A percentile compares a stretch with the other conserved stretches of the same genome.
phyloP scores from a whole-genome alignment of 352 stramenopile genomes.

The Elongisporangium undulatum region DNA sequence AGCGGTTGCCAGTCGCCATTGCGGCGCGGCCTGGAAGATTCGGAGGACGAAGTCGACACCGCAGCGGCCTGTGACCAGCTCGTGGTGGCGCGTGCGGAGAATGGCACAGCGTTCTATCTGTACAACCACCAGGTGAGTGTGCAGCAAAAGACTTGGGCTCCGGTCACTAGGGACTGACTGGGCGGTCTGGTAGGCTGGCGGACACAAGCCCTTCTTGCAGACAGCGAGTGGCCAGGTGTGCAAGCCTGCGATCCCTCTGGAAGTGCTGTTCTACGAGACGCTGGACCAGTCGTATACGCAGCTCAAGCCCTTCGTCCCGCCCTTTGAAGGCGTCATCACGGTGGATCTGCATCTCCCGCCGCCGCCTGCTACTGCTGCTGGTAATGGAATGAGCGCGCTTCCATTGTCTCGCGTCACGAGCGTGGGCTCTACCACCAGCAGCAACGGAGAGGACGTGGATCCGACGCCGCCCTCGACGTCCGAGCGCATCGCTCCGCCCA shows the following conservation, averaged over 20 bases:
- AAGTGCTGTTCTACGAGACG: slow-evolving; percentile 73
- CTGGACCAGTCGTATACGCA: slow-evolving; percentile 45
- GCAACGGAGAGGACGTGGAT: slow-evolving; percentile 4
- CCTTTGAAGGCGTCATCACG: slow-evolving; percentile 60
- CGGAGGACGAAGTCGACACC: slow-evolving; percentile 3
- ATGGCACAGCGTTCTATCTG: slow-evolving; percentile 72
- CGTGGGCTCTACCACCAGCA: neutral
- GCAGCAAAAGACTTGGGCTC: neutral
- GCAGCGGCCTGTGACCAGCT: slow-evolving; percentile 11
- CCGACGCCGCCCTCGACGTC: slow-evolving; percentile 7
- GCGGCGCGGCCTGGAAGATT: slow-evolving; percentile 8
- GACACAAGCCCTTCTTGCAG: slow-evolving; percentile 69
- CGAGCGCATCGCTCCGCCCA: slow-evolving; percentile 4
- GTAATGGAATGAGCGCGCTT: neutral
- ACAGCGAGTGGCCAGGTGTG: slow-evolving; percentile 63
- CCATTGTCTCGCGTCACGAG: neutral
- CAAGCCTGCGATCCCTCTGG: slow-evolving; percentile 67
- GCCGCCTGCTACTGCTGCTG: neutral
- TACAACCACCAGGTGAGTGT: slow-evolving; percentile 71
- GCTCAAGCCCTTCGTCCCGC: slow-evolving; percentile 59
- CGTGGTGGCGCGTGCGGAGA: slow-evolving; percentile 46
- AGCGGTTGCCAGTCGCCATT: neutral
- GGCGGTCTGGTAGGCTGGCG: slow-evolving; percentile 34
- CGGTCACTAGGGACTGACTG: neutral
- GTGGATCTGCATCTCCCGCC: slow-evolving; percentile 38